Conservation (phyloP, 345 rosid species). For the Cardiospermum halicacabum region DNA sequence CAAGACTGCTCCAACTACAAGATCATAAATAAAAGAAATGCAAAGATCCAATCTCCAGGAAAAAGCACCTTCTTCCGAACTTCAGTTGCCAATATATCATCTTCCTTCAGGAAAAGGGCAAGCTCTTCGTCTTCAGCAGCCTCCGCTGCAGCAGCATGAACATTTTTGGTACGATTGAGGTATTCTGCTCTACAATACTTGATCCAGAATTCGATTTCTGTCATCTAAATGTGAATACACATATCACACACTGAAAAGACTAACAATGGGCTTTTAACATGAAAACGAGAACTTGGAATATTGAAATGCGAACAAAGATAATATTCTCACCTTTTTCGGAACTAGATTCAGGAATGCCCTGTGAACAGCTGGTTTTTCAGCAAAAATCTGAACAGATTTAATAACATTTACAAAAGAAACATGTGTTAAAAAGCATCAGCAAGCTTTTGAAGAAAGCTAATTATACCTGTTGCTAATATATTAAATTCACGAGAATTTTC, state of each 20-base stretch:
- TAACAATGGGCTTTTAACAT: neutral
- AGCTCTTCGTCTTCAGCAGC: slow-evolving; percentile 99
- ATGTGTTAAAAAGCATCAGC: neutral
- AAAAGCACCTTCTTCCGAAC: slow-evolving; percentile 64
- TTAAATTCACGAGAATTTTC: neutral
- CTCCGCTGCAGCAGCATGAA: slow-evolving; percentile 80
- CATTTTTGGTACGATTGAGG: slow-evolving; percentile 72
- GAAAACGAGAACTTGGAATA: neutral
- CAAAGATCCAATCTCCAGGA: slow-evolving; percentile 1
- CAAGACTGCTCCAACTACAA: slow-evolving; percentile 6
- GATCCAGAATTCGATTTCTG: slow-evolving; percentile 91
- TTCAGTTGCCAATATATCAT: slow-evolving; percentile 81
- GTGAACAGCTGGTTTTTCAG: slow-evolving; percentile 95
- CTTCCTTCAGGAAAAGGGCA: slow-evolving; percentile 82
- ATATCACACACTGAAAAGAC: slow-evolving; percentile 13
- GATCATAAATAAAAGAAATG: neutral
- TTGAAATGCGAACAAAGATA: no score
- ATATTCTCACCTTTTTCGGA: slow-evolving; percentile 74
- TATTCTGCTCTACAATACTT: slow-evolving; percentile 93
- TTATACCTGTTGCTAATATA: neutral
- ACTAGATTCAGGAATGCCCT: slow-evolving; percentile 74
- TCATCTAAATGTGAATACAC: slow-evolving; percentile 49
- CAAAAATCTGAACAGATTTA: slow-evolving; percentile 66
- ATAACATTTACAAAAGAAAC: slow-evolving; percentile 12
- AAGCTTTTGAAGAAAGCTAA: slow-evolving; percentile 1